Base-by-base conservation (phyloP, 305 asterid genomes). In the Fraxinus nigra region DNA sequence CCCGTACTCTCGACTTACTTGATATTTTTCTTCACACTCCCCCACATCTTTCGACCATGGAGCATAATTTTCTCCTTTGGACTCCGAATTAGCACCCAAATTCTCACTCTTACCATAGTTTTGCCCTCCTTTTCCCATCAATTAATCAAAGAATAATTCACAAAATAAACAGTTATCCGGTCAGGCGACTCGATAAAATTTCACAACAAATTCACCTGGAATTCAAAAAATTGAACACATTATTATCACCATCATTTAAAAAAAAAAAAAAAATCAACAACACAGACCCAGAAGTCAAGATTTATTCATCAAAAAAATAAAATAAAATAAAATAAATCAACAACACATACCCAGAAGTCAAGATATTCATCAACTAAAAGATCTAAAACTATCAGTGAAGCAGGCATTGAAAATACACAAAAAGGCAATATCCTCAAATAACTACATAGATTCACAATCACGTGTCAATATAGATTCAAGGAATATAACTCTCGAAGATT, bases 61-160 rank as follows among this genome's bases (percentile, higher is more conserved):
- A 34, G 93, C 88, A 48, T 72, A 92, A 35, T 28, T 72, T 9
- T 90, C 91, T 73, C 84, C 82, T 22, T 79, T 77, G 30, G 82
- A 26, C 80, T 33, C 93, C 35, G 69, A 77, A 70, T 30, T 46
- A 18, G 59, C 80, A 75, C 85, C 87, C 83, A 80, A 82, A 78
- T 79, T 82, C 35, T 90, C 93, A 80, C 79, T 81, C 81, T 77
- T 86, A 70, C 97, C 95, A 78, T 83, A 86, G 81, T 87, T 79
- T 43, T 93, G 79, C 87, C 92, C 95, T 82, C 97, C 98, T 88
- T 89, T 94, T 6, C 97, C 98, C 98, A 94, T 92, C 79, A 86
- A 86, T 82, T 80, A 24, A 28, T 28, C 30, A 59, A 11, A 16
- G 54, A 24, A 24, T 24, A 80, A 18, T 67, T 54, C 24, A n/a